These are phyloP conservation scores for Aspergillus mulundensis DNA, from an alignment of 495 filamentous ascomycete genomes.

Conservation along the genomic window DNA sequence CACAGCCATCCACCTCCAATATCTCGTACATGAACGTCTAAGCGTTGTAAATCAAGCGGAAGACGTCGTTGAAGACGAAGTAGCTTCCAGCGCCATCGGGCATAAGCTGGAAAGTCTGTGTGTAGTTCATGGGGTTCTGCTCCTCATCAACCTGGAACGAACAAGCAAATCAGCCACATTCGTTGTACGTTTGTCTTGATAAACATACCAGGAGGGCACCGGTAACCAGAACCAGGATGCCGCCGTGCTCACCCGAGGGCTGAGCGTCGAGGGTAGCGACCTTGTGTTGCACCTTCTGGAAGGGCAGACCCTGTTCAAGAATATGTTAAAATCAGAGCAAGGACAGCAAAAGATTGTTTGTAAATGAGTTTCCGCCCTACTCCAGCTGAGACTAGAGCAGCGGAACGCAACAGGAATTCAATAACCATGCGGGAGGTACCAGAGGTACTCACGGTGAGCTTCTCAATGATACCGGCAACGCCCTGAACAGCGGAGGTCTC, in stretches of 20 bases:
- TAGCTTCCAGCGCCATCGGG: constrained; percentile 65
- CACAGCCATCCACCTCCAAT: background rate
- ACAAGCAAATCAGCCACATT: background rate
- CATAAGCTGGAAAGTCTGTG: constrained; percentile 77
- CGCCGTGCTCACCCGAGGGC: constrained; percentile 54
- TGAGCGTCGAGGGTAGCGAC: constrained; percentile 71
- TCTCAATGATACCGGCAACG: constrained; percentile 60
- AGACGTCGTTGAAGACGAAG: constrained; percentile 89
- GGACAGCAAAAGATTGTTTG: background rate
- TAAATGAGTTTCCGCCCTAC: background rate
- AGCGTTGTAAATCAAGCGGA: constrained; percentile 68
- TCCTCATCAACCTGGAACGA: constrained; percentile 72
- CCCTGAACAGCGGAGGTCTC: constrained; percentile 63
- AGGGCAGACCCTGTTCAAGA: constrained; percentile 53
- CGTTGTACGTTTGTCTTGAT: background rate
- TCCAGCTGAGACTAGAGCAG: background rate
- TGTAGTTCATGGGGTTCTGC: constrained; percentile 75
- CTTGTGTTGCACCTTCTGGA: constrained; percentile 71
- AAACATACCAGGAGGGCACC: constrained; percentile 70
- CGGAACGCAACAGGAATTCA: background rate
- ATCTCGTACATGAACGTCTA: background rate
- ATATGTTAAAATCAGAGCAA: constrained; percentile 16
- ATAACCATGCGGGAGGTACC: background rate
- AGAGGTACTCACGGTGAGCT: constrained; percentile 67
- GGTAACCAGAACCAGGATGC: constrained; percentile 80